phyloP scores from a whole-genome alignment of 495 filamentous ascomycete genomes.

The Geopyxis carbonaria region DNA sequence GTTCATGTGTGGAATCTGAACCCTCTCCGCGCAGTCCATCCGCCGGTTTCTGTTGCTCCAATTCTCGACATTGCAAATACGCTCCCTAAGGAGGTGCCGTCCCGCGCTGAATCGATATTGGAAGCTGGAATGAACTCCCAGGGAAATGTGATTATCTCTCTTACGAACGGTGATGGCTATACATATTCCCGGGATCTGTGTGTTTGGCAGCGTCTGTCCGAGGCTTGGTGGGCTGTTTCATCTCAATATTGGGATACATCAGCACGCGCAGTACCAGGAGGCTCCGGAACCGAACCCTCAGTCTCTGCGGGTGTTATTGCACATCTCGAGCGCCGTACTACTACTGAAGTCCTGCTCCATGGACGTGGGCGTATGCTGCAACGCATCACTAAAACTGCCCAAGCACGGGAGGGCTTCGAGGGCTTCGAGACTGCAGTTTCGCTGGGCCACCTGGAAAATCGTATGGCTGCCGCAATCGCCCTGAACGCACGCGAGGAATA shows the following conservation, averaged over 20 bases:
- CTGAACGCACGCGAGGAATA: constrained; percentile 83
- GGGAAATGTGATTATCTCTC: constrained; percentile 63
- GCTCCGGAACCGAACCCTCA: constrained; percentile 40
- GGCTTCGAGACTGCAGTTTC: constrained; percentile 79
- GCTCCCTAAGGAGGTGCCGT: constrained; percentile 53
- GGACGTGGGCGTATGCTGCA: constrained; percentile 79
- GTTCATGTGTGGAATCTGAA: constrained; percentile 90
- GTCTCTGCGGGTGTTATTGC: constrained; percentile 89
- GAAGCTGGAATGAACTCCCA: constrained; percentile 78
- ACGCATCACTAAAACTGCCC: constrained; percentile 65
- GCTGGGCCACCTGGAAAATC: constrained; percentile 89
- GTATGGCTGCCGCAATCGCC: constrained; percentile 72
- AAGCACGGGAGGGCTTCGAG: constrained; percentile 80
- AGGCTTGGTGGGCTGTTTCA: constrained; percentile 95
- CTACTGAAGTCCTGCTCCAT: constrained; percentile 76
- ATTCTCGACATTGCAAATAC: constrained; percentile 65
- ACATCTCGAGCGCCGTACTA: constrained; percentile 82
- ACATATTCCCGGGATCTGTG: constrained; percentile 66
- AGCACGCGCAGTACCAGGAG: too few relatives aligned
- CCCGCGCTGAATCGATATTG: constrained; percentile 72
- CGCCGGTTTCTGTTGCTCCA: constrained; percentile 77
- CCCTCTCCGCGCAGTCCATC: constrained; percentile 66
- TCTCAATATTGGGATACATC: constrained; percentile 94
- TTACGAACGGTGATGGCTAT: constrained; percentile 88
- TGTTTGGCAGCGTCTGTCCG: constrained; percentile 85